phyloP scores from a whole-genome alignment of 306 rosid genomes.

The Cicer judaicum region DNA sequence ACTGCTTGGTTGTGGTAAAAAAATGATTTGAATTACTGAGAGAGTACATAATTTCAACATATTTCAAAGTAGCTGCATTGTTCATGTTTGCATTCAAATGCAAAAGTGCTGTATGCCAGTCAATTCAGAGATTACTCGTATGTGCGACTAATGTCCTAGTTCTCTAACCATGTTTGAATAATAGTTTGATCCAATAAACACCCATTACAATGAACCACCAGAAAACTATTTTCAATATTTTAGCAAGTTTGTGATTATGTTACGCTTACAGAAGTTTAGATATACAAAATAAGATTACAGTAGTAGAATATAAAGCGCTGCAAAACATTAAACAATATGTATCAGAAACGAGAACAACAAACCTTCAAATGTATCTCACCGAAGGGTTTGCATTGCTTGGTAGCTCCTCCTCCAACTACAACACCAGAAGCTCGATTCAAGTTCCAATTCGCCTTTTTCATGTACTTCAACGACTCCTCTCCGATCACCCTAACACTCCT shows the following conservation, averaged over 20 bases:
- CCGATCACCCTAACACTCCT: slow-evolving; percentile 85
- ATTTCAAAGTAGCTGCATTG: slow-evolving; percentile 34
- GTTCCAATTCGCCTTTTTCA: slow-evolving; percentile 82
- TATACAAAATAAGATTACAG: background rate
- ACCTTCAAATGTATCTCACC: slow-evolving; percentile 99
- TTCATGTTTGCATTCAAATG: slow-evolving; percentile 28
- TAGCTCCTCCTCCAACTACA: slow-evolving; percentile 9
- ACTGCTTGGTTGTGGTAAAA: background rate
- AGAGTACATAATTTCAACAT: background rate
- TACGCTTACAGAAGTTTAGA: background rate
- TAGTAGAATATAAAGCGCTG: background rate
- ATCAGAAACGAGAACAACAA: slow-evolving; percentile 40
- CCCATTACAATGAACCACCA: too few relatives aligned
- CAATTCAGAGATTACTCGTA: background rate
- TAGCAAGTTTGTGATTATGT: background rate
- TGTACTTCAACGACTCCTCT: slow-evolving; percentile 73
- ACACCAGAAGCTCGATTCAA: slow-evolving; percentile 47
- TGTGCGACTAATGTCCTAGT: slow-evolving; percentile 17
- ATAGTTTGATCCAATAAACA: slow-evolving; percentile 19
- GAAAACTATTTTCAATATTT: background rate
- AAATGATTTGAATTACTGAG: slow-evolving; percentile 14
- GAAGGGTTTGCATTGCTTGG: slow-evolving; percentile 81
- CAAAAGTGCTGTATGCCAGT: background rate
- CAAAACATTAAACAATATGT: background rate
- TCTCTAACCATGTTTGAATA: slow-evolving; percentile 15